phyloP scores from a whole-genome alignment of 257 asterid species.

The Schizonepeta tenuifolia region DNA sequence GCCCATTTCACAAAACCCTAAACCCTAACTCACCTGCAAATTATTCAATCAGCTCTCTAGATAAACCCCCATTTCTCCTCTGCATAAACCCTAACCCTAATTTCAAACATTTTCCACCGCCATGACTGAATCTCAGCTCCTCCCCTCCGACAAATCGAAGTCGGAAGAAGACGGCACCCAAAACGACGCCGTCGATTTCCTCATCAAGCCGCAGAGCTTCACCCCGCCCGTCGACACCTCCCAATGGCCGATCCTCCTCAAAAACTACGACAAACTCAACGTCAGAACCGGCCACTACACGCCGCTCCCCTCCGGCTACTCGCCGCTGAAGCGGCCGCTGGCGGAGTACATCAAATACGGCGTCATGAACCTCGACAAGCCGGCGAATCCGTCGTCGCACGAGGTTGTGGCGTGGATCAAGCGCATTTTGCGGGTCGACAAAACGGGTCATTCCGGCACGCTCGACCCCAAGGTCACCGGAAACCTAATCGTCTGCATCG shows the following conservation, averaged over 20 bases:
- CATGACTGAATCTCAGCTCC: constrained; percentile 72
- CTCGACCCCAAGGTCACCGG: constrained; percentile 96
- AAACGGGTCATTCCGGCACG: constrained; percentile 94
- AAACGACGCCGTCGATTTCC: constrained; percentile 48
- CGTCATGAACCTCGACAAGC: constrained; percentile 79
- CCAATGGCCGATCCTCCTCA: constrained; percentile 89
- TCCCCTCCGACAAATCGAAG: constrained; percentile 69
- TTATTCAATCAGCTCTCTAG: constrained; percentile 3
- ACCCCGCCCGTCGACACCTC: constrained; percentile 86
- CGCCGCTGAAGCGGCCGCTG: constrained; percentile 85
- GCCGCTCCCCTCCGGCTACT: constrained; percentile 81
- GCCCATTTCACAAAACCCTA: constrained; percentile 41
- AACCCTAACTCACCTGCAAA: constrained; percentile 39
- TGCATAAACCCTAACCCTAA: constrained; percentile 24
- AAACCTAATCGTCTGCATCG: constrained; percentile 86
- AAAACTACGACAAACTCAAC: constrained; percentile 82
- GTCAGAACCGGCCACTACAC: constrained; percentile 96
- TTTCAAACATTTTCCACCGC: constrained; percentile 29
- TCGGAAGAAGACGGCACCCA: constrained; percentile 45
- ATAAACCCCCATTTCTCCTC: constrained; percentile 17
- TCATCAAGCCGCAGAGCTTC: constrained; percentile 79
- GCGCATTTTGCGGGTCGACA: constrained; percentile 82
- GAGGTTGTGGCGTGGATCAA: constrained; percentile 97
- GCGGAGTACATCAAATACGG: constrained; percentile 87
- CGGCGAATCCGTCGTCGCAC: constrained; percentile 91